Conservation (phyloP, 352 stramenopile genomes). For the Globisporangium megalacanthum region DNA sequence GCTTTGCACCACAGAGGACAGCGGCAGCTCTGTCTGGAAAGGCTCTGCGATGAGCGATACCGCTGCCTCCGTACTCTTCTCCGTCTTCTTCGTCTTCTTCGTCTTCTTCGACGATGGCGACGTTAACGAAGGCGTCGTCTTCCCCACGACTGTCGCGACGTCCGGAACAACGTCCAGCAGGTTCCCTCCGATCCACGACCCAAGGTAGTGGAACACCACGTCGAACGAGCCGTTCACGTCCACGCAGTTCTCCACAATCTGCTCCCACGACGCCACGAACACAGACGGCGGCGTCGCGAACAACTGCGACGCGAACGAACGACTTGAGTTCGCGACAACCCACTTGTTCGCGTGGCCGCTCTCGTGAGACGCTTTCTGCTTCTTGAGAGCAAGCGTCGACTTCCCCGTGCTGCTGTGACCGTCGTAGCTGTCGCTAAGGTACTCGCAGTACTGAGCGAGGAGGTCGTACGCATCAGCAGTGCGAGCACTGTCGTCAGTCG, state of each 20-base stretch:
- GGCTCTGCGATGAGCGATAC: not conserved
- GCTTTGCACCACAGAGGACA: slow-evolving; percentile 15
- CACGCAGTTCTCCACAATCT: slow-evolving; percentile 30
- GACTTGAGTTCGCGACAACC: not conserved
- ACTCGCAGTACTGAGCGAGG: slow-evolving; percentile 26
- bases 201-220: slow-evolving; percentile 49
- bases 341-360: slow-evolving; percentile 4
- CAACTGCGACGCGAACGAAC: slow-evolving; percentile 14
- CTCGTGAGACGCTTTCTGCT: slow-evolving; percentile 3
- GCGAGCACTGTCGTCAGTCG: not conserved
- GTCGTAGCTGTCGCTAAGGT: not conserved
- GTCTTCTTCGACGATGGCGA: slow-evolving; percentile 11
- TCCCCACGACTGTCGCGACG: not conserved
- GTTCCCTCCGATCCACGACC: slow-evolving; percentile 32
- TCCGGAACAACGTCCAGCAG: slow-evolving; percentile 17
- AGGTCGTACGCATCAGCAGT: slow-evolving; percentile 29
- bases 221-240: slow-evolving; percentile 25
- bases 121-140: not conserved
- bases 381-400: slow-evolving; percentile 4
- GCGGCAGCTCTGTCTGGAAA: slow-evolving; percentile 10
- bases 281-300: slow-evolving; percentile 13
- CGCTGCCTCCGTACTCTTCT: not conserved
- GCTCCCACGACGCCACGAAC: slow-evolving; percentile 29
- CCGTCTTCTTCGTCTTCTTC: slow-evolving; percentile 13
- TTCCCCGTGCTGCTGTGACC: not conserved